Conservation (phyloP, 495 filamentous ascomycete genomes). For the Penicillium canariense region DNA sequence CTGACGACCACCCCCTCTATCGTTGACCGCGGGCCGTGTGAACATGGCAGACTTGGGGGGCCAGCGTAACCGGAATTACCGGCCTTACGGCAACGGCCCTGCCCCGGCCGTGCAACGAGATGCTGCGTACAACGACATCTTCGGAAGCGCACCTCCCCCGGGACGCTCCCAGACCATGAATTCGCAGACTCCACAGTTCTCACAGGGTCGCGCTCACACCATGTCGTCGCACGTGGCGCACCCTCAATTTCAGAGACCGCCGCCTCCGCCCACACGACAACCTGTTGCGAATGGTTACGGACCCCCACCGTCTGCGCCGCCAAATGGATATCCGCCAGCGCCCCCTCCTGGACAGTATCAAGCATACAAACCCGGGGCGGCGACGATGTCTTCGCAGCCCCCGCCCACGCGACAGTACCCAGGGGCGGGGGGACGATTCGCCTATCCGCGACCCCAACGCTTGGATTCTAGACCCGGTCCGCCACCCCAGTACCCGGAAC, state of each 20-base stretch:
- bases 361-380: slow-evolving; percentile 48
- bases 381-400: slow-evolving; percentile 59
- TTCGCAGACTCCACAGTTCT: slow-evolving; percentile 58
- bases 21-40: slow-evolving; percentile 7
- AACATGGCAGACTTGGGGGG: slow-evolving; percentile 81
- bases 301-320: slow-evolving; percentile 30
- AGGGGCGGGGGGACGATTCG: slow-evolving; percentile 42
- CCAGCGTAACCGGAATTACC: slow-evolving; percentile 70
- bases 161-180: slow-evolving; percentile 88
- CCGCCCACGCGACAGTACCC: slow-evolving; percentile 57
- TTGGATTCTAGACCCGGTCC: slow-evolving; percentile 66
- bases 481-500: slow-evolving; percentile 53
- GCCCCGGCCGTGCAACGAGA: slow-evolving; percentile 78
- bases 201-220: slow-evolving; percentile 73
- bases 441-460: slow-evolving; percentile 66
- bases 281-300: slow-evolving; percentile 50
- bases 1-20: background rate
- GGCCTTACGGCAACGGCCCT: slow-evolving; percentile 58
- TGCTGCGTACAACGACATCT: slow-evolving; percentile 94
- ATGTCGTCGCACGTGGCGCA: slow-evolving; percentile 69
- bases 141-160: slow-evolving; percentile 80
- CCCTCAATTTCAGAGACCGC: slow-evolving; percentile 44
- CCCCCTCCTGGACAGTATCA: slow-evolving; percentile 45
- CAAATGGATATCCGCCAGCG: slow-evolving; percentile 38
- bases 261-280: slow-evolving; percentile 61